Percentiles rank a stretch among this genome's conserved stretches.
phyloP scores from a whole-genome alignment of 2,329 filamentous ascomycete genomes.

The Xylaria sp. region DNA sequence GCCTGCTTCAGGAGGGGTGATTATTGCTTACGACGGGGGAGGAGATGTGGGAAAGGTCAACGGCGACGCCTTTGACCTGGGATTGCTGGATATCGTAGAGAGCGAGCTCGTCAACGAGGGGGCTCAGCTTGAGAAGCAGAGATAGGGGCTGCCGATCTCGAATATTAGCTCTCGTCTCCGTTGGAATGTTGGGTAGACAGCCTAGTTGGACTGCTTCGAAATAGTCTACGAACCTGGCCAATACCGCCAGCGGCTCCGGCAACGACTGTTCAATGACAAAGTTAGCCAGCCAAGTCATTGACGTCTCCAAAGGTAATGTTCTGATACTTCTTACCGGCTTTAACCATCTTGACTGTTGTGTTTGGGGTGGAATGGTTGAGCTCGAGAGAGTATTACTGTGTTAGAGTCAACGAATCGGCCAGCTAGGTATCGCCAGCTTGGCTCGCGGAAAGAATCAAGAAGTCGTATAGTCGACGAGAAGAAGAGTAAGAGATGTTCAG shows the following conservation, averaged over 20 bases:
- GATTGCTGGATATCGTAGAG: conserved; percentile 99
- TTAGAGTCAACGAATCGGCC: conserved; percentile 16
- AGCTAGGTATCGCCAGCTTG: not conserved
- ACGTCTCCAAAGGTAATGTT: not conserved
- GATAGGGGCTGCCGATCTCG: conserved; percentile 76
- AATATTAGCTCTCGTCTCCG: conserved; percentile 26
- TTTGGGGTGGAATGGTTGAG: conserved; percentile 35
- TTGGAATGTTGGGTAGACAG: not conserved
- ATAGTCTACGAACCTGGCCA: conserved; percentile 74
- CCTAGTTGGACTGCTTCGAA: not conserved
- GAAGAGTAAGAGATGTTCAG: not conserved
- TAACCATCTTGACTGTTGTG: conserved; percentile 56
- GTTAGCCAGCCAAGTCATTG: conserved; percentile 5
- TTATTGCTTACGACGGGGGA: conserved; percentile 70
- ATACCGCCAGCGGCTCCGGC: conserved; percentile 98
- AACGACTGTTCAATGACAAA: conserved; percentile 62
- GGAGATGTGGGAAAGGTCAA: conserved; percentile 97
- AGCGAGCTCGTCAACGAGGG: conserved; percentile 87
- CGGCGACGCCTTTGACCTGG: conserved; percentile 82
- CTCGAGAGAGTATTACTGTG: conserved; percentile 21
- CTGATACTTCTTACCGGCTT: conserved; percentile 56
- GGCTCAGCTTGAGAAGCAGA: conserved; percentile 89
- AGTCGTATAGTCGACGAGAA: no score
- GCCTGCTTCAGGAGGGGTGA: not conserved
- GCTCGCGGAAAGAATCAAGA: not conserved